Evolutionary conservation across 257 asterid genomes (phyloP).

Genomic region (Lithospermum erythrorhizon): DNA sequence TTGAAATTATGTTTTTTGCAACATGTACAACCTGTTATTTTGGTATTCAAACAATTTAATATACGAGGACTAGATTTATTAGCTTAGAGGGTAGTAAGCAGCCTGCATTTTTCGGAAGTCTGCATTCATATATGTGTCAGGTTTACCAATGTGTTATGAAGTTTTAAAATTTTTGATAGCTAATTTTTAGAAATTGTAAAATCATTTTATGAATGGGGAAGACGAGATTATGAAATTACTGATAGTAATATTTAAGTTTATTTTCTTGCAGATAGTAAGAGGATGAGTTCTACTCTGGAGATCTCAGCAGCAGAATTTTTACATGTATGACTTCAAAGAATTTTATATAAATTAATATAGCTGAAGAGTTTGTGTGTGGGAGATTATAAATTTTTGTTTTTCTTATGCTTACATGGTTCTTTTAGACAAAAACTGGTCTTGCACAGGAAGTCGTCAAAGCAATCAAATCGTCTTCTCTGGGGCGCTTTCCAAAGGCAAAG

Average conservation of each 20-base stretch:
- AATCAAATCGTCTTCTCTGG: conserved; percentile 40
- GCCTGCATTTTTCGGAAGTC: too few species aligned
- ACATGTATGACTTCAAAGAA: conserved; percentile 26
- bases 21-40: too few species aligned
- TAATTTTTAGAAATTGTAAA: too few species aligned
- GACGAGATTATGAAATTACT: too few species aligned
- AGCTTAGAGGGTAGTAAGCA: too few species aligned
- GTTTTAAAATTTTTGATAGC: too few species aligned
- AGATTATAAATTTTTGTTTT: conserved; percentile 5
- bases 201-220: too few species aligned
- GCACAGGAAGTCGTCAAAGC: conserved; percentile 31
- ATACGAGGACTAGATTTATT: too few species aligned
- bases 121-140: too few species aligned
- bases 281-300: conserved; percentile 55
- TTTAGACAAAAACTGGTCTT: conserved; percentile 34
- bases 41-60: too few species aligned
- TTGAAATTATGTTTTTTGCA: too few species aligned
- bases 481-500: conserved; percentile 25
- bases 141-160: too few species aligned
- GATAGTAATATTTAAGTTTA: not conserved
- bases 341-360: not conserved
- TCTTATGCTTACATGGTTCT: conserved; percentile 33
- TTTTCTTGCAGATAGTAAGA: conserved; percentile 4
- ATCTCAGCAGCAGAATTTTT: conserved; percentile 52
- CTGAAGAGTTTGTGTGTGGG: not conserved